Percentiles rank a stretch among this genome's conserved stretches.
Evolutionary conservation across 2,329 filamentous ascomycete genomes (phyloP).

Genomic region (Pseudopithomyces chartarum): DNA sequence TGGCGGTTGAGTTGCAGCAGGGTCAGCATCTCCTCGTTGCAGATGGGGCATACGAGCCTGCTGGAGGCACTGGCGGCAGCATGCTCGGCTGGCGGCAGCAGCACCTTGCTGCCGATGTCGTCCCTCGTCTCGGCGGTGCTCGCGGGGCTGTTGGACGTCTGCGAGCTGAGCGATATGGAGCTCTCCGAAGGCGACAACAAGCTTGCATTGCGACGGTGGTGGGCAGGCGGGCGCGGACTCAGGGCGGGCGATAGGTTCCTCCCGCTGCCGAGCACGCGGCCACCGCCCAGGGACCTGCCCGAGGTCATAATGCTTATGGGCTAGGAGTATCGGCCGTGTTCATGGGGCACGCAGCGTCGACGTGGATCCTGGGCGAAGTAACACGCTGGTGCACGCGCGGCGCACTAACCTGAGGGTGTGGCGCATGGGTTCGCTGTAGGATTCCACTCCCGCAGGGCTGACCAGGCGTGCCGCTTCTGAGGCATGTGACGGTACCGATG

Average conservation of each 20-base stretch:
- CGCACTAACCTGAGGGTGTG: conserved; percentile 11
- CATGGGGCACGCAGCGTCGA: conserved; percentile 15
- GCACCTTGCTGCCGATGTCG: conserved; percentile 82
- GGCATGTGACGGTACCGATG: too few species aligned
- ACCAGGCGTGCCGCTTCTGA: background rate
- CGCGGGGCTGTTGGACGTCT: conserved; percentile 72
- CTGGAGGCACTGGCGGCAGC: conserved; percentile 64
- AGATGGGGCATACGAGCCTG: conserved; percentile 92
- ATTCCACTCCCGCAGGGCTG: conserved; percentile 7
- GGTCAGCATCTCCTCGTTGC: conserved; percentile 97
- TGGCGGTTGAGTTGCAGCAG: conserved; percentile 85
- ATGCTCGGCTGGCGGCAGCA: conserved; percentile 64
- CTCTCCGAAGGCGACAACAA: conserved; percentile 70
- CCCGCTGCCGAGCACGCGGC: conserved; percentile 86
- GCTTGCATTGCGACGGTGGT: conserved; percentile 50
- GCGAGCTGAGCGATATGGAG: conserved; percentile 77
- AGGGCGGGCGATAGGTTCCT: conserved; percentile 74
- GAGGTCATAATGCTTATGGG: conserved; percentile 40
- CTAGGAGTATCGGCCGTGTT: conserved; percentile 21
- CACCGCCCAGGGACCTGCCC: conserved; percentile 79
- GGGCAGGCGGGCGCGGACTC: conserved; percentile 39
- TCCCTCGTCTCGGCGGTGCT: conserved; percentile 70
- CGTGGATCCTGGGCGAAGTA: background rate
- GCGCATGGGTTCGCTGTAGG: conserved; percentile 18
- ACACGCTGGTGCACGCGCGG: conserved; percentile 4